Percentiles rank a stretch among this genome's conserved stretches.
phyloP scores from a whole-genome alignment of 2,329 filamentous ascomycete genomes.

The Cladosporium sp. region DNA sequence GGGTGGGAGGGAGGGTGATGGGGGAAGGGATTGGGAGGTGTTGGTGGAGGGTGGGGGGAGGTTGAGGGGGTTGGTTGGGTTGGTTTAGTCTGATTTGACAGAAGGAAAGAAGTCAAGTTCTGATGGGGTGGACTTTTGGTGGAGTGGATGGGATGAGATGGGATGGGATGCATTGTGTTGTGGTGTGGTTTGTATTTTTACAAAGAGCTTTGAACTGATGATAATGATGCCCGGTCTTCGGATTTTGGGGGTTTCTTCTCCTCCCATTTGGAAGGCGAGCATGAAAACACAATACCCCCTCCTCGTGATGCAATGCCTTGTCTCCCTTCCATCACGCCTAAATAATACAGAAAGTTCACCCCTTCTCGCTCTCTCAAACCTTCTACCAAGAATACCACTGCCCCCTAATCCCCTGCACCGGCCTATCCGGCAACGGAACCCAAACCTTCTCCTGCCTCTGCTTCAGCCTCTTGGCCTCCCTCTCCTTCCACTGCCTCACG shows the following conservation, averaged over 20 bases:
- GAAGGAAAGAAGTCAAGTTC: too few species aligned
- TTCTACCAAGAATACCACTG: constrained; percentile 87
- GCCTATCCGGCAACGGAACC: constrained; percentile 82
- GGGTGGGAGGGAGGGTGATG: constrained; percentile 31
- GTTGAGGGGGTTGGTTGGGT: constrained; percentile 21
- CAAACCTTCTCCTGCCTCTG: constrained; percentile 75
- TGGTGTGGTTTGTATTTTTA: neutral
- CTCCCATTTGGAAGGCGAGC: too few species aligned
- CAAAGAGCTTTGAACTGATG: neutral
- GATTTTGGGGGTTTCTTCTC: neutral
- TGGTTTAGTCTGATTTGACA: neutral
- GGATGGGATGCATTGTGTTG: neutral
- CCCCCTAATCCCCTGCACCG: constrained; percentile 68
- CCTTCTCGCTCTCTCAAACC: neutral
- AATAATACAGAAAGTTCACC: neutral
- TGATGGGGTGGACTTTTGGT: neutral
- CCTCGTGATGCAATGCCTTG: neutral
- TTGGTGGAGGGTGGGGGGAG: constrained; percentile 33
- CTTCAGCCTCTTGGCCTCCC: constrained; percentile 67
- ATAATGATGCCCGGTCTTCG: too few species aligned
- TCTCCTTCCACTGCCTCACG: constrained; percentile 73
- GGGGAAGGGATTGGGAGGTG: constrained; percentile 30
- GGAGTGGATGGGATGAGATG: neutral
- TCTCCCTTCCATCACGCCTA: too few species aligned
- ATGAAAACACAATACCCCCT: neutral